Percentiles rank a stretch among this genome's conserved stretches.
Conservation (phyloP, 805 yeast species). For the Candida ascalaphidarum region DNA sequence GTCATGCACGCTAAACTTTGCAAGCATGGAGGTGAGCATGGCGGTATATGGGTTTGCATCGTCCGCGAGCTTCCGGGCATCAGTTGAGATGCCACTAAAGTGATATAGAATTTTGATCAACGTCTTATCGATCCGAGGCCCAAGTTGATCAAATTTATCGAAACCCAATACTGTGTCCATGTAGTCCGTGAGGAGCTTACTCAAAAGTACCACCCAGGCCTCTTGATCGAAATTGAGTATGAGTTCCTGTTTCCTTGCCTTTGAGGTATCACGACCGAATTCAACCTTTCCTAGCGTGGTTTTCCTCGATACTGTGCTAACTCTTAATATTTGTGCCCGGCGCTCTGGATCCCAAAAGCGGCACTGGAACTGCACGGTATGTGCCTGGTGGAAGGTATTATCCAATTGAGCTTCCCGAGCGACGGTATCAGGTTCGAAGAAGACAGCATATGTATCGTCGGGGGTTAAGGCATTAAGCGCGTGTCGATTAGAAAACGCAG, state of each 20-base stretch:
- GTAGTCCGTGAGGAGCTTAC: slow-evolving; percentile 23
- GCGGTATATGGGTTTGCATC: slow-evolving; percentile 1
- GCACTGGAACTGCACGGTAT: slow-evolving; percentile 23
- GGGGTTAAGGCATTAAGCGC: slow-evolving; percentile 13
- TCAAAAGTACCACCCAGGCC: slow-evolving; percentile 19
- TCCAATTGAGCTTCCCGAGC: slow-evolving; percentile 11
- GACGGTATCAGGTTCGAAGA: slow-evolving; percentile 24
- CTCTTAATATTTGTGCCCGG: slow-evolving; percentile 15
- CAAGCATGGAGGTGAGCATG: slow-evolving; percentile 15
- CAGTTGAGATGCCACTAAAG: slow-evolving; percentile 25
- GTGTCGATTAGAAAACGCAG: slow-evolving; percentile 32
- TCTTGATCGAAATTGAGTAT: slow-evolving; percentile 23
- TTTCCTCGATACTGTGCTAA: slow-evolving; percentile 20
- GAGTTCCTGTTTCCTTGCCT: slow-evolving; percentile 17
- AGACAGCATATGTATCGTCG: slow-evolving; percentile 17
- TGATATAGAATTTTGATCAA: slow-evolving; percentile 16
- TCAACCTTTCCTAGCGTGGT: slow-evolving; percentile 16
- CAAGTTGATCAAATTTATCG: slow-evolving; percentile 19
- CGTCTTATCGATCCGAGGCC: slow-evolving; percentile 16
- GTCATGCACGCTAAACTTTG: slow-evolving; percentile 14
- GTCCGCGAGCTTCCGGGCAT: background rate
- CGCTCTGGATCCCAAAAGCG: slow-evolving; percentile 16
- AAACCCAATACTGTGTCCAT: slow-evolving; percentile 26
- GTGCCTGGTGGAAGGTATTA: slow-evolving; percentile 11
- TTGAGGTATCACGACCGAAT: too few relatives aligned